phyloP scores from a whole-genome alignment of 495 filamentous ascomycete genomes.

The Hyaloscypha variabilis region DNA sequence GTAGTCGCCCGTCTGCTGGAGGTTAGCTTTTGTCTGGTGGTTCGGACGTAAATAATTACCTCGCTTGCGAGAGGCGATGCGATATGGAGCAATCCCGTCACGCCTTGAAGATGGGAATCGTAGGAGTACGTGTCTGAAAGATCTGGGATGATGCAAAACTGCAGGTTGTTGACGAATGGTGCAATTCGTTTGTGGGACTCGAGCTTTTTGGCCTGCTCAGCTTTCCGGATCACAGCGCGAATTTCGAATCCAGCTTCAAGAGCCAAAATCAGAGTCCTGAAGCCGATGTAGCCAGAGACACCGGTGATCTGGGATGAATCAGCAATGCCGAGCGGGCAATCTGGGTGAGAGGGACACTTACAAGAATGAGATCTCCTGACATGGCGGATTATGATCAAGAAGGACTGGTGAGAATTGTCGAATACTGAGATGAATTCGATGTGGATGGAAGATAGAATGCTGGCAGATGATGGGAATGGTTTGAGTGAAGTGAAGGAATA shows the following conservation, averaged over 20 bases:
- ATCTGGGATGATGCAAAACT: constrained; percentile 24
- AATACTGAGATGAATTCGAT: constrained; percentile 13
- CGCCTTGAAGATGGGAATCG: constrained; percentile 17
- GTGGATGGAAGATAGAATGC: constrained; percentile 13
- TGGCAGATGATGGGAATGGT: constrained; percentile 4
- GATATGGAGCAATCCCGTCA: constrained; percentile 39
- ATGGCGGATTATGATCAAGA: constrained; percentile 19
- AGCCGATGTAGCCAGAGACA: constrained; percentile 29
- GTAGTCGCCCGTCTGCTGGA: constrained; percentile 19
- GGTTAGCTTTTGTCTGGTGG: constrained; percentile 19
- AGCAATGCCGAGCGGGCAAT: neutral
- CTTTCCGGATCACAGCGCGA: constrained; percentile 47
- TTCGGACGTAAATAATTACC: constrained; percentile 31
- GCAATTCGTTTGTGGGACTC: constrained; percentile 19
- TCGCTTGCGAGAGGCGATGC: constrained; percentile 40
- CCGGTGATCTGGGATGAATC: constrained; percentile 35
- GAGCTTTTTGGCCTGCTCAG: constrained; percentile 33
- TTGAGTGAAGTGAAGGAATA: constrained; percentile 14
- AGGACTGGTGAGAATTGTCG: constrained; percentile 12
- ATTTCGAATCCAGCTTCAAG: constrained; percentile 42
- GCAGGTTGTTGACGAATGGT: constrained; percentile 18
- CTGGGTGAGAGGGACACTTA: constrained; percentile 12
- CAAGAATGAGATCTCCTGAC: constrained; percentile 29
- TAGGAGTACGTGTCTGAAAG: constrained; percentile 23
- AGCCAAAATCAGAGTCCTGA: constrained; percentile 38